Evolutionary conservation across 768 basidiomycete genomes (phyloP), one percentile per base, ranked within the genome.

Genomic region (Lactifluus pinguis): DNA sequence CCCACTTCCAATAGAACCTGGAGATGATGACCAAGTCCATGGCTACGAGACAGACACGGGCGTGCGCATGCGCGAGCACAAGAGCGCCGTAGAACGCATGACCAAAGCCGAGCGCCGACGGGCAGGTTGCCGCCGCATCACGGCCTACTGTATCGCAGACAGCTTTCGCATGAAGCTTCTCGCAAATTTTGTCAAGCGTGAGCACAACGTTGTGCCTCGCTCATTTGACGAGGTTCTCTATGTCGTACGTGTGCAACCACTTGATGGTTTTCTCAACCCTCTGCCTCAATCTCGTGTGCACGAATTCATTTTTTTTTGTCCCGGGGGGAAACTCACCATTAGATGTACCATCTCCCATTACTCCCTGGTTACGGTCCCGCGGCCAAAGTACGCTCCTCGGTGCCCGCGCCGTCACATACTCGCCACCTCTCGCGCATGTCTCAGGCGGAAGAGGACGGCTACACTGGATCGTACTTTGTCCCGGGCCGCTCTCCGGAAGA

Each of bases 221-320:
- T 80, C 92, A 0, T 98, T 92, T 66, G 95, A 97, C 70, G 95
- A 98, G 73, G 94, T 93, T 0, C 73, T 95, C 62, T 97, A 97
- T 76, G 89, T 85, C 59, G 94, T 95, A 63, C 75, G 90, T 80
- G n/a, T 25, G 25, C 25, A 25, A 25, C 25, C 25, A 25, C 25
- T 25, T 25, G 25, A 25, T 25, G n/a, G n/a, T n/a, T n/a, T n/a
- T n/a, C n/a, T n/a, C 39, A 25, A 47, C 49, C 15, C 34, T 2
- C 30, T 9, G 3, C 6, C 11, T 25, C 55, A 8, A 17, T 10
- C 9, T 15, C 13, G 14, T 49, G 15, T 49, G 15, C 17, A 32
- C 19, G 32, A 7, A 17, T 56, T 10, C 60, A 36, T 52, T 25
- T 25, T 25, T 25, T 25, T 25, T 25, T 55, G 60, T 49, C 36